A percentile compares a stretch with the other conserved stretches of the same genome.
Evolutionary conservation across 331 rosid genomes (phyloP).

Genomic region (Erythrophleum ivorense): DNA sequence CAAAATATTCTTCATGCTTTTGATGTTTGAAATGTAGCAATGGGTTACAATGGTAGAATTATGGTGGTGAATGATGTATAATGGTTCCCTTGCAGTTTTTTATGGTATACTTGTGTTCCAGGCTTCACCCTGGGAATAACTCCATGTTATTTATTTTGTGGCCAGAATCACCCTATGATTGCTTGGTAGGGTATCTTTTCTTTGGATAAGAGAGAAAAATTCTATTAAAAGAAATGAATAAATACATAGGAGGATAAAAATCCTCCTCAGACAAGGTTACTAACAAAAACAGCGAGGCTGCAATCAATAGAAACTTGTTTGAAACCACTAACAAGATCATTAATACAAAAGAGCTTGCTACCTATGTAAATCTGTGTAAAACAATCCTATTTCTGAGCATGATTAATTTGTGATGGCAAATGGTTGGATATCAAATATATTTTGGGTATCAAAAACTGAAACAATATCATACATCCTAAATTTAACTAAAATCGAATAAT

Average conservation of each 20-base stretch:
- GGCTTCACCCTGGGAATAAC: constrained; percentile 14
- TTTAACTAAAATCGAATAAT: background rate
- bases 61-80: constrained; percentile 33
- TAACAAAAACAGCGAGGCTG: background rate
- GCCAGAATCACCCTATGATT: background rate
- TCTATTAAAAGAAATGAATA: background rate
- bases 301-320: background rate
- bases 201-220: background rate
- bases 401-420: background rate
- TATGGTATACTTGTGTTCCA: constrained; percentile 17
- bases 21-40: constrained; percentile 20
- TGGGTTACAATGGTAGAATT: constrained; percentile 35
- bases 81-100: constrained; percentile 18
- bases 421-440: background rate
- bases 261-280: background rate
- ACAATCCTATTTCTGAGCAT: background rate
- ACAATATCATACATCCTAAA: background rate
- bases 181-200: background rate
- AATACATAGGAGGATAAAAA: background rate
- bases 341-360: background rate
- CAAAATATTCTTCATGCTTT: constrained; percentile 13
- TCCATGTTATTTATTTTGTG: background rate
- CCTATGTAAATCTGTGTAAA: background rate
- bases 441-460: background rate
- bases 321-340: background rate